phyloP scores from a whole-genome alignment of 805 yeast species.

The Ogataea salicorniae region DNA sequence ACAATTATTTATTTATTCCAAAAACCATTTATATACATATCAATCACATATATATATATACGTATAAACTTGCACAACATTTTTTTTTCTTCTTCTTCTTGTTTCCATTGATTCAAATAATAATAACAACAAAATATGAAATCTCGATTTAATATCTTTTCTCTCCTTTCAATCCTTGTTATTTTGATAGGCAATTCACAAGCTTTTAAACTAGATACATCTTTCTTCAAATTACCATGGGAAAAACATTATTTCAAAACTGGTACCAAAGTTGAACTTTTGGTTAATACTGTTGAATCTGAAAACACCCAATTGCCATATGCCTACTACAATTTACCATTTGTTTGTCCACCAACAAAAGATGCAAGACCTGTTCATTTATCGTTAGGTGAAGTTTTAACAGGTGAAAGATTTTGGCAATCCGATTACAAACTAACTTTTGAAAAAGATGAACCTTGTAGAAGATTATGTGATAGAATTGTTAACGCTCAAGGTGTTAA shows the following conservation, averaged over 20 bases:
- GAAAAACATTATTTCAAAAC: conserved; percentile 34
- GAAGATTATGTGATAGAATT: conserved; percentile 61
- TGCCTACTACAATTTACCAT: conserved; percentile 71
- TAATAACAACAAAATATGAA: no score
- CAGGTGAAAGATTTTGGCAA: conserved; percentile 77
- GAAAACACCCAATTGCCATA: conserved; percentile 73
- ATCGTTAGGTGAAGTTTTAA: conserved; percentile 69
- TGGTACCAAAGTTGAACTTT: conserved; percentile 62
- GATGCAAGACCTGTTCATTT: conserved; percentile 56
- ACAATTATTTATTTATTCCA: neutral
- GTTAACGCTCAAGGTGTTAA: conserved; percentile 46
- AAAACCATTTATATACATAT: no score
- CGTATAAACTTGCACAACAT: no score
- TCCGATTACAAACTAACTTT: conserved; percentile 64
- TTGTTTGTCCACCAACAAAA: conserved; percentile 65
- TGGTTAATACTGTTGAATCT: conserved; percentile 75
- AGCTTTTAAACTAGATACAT: neutral
- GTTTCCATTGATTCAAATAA: no score
- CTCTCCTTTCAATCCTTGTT: conserved; percentile 1
- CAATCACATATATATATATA: no score
- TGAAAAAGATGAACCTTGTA: conserved; percentile 62
- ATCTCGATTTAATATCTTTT: neutral
- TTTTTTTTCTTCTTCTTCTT: no score
- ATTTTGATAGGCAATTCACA: neutral
- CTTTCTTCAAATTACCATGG: conserved; percentile 21